Percentiles rank a stretch among this genome's conserved stretches.
These are phyloP conservation scores for Microstroma glucosiphilum DNA, from an alignment of 1,284 basidiomycete species.

Conservation along the genomic window DNA sequence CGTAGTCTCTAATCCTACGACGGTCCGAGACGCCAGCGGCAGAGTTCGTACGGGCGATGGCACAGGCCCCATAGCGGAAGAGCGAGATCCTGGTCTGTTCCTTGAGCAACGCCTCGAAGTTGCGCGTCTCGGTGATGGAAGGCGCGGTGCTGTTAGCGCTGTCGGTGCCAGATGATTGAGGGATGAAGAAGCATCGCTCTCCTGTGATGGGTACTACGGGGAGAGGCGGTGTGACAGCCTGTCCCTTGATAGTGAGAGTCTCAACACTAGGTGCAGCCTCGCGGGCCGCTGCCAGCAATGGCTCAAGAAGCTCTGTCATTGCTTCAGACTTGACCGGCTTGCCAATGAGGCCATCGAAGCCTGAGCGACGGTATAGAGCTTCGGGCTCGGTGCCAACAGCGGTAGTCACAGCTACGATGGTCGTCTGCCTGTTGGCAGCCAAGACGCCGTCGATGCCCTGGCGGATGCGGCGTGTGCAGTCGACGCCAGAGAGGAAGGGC, in stretches of 20 bases:
- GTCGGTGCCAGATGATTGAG: constrained; percentile 14
- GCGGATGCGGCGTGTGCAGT: constrained; percentile 32
- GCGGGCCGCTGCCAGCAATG: constrained; percentile 21
- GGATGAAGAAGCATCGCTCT: constrained; percentile 27
- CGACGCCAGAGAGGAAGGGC: constrained; percentile 36
- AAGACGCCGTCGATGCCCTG: constrained; percentile 33
- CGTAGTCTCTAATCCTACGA: constrained; percentile 1
- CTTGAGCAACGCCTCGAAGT: constrained; percentile 31
- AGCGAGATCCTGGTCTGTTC: constrained; percentile 30
- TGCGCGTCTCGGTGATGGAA: constrained; percentile 8
- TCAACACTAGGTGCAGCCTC: constrained; percentile 12
- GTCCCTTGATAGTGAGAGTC: constrained; percentile 17
- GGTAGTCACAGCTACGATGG: constrained; percentile 36
- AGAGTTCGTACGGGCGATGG: constrained; percentile 22
- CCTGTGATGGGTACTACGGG: constrained; percentile 16
- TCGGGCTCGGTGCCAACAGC: constrained; percentile 28
- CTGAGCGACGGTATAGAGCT: constrained; percentile 25
- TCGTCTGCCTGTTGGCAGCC: constrained; percentile 23
- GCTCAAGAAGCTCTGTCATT: constrained; percentile 27
- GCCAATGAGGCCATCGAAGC: constrained; percentile 38
- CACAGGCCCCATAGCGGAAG: constrained; percentile 22
- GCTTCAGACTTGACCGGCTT: constrained; percentile 33
- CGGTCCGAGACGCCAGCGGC: constrained; percentile 9
- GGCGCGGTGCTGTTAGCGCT: constrained; percentile 9
- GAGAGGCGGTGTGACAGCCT: constrained; percentile 22